Percentiles rank a stretch among this genome's conserved stretches.
phyloP scores from a whole-genome alignment of 1,284 basidiomycete genomes.

The Marasmius fiardii region DNA sequence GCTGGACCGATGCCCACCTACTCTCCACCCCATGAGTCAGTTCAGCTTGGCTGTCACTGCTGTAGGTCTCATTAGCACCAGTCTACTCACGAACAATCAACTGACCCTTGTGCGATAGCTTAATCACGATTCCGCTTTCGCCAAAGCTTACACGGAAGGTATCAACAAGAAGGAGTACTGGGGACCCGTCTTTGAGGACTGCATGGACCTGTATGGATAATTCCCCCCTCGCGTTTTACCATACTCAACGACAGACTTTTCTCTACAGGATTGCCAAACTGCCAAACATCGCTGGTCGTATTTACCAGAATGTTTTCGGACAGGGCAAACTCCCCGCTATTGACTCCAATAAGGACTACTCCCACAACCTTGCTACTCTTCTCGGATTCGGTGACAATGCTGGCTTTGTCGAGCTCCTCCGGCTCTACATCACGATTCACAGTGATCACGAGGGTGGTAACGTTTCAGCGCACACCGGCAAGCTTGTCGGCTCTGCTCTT shows the following conservation, averaged over 20 bases:
- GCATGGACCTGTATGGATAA: conserved; percentile 82
- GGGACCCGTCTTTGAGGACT: conserved; percentile 94
- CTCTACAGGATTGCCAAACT: conserved; percentile 85
- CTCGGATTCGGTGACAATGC: conserved; percentile 91
- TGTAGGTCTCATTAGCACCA: conserved; percentile 41
- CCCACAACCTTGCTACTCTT: conserved; percentile 87
- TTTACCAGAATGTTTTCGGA: conserved; percentile 93
- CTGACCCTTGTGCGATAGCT: conserved; percentile 45
- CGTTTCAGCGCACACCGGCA: conserved; percentile 95
- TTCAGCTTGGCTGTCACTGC: conserved; percentile 94
- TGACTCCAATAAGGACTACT: conserved; percentile 89
- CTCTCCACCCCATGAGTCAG: conserved; percentile 96
- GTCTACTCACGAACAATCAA: conserved; percentile 1
- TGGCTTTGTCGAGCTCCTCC: conserved; percentile 91
- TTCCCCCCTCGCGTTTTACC: background rate
- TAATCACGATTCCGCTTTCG: conserved; percentile 97
- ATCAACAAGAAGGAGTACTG: conserved; percentile 97
- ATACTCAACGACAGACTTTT: conserved; percentile 7
- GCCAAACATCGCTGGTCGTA: conserved; percentile 95
- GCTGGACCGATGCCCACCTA: conserved; percentile 90
- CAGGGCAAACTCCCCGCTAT: conserved; percentile 89
- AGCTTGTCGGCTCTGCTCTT: conserved; percentile 96
- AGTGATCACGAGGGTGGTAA: conserved; percentile 99
- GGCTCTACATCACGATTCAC: conserved; percentile 98
- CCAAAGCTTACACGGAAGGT: conserved; percentile 92